Evolutionary conservation across 805 yeast genomes (phyloP), one percentile per base, ranked within the genome.

Genomic region (Helenozyma baotianmanensis): DNA sequence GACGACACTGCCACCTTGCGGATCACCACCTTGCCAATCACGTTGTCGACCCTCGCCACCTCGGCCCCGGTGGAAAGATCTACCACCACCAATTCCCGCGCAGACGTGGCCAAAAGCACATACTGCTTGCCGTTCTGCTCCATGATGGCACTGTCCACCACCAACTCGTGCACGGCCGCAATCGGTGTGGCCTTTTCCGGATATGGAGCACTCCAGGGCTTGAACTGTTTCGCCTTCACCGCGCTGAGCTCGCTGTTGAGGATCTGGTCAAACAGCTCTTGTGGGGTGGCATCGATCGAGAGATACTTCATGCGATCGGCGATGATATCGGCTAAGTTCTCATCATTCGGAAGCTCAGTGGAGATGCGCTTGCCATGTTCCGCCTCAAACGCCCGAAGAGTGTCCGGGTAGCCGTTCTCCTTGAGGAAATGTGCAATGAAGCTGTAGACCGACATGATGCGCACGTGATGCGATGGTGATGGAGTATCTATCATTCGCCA

Each of bases 351-450:
- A 8, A 36, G 35, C 2, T 35, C 39, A 1, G 45, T 18, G 23
- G 33, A 32, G 12, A 68, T 51, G 4, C 63, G 56, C 26, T 39
- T 53, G 9, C 74, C 72, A 28, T 63, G 48, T 35, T 75, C 80
- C 11, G 45, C 39, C 41, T 77, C 72, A 29, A 80, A 73, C 2
- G 60, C 47, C n/a, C 54, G 48, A 10, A 80, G 53, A 0, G 89
- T 74, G 1, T 58, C 59, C 1, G 35, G 39, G 29, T 65, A 68
- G 1, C 75, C 73, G 18, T 75, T 64, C n/a, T 65, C 57, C 18
- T 64, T 52, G n/a, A 82, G 62, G 42, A 73, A 82, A 19, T 77
- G 75, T 0, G 84, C 87, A 9, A 82, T 62, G 21, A 80, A 53
- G 24, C 45, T 38, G 28, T 55, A 59, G 16, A 51, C 48, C 10